Evolutionary conservation across 2,329 filamentous ascomycete genomes (phyloP), one percentile per base, ranked within the genome.

Genomic region (Ascochyta viciae-villosae): DNA sequence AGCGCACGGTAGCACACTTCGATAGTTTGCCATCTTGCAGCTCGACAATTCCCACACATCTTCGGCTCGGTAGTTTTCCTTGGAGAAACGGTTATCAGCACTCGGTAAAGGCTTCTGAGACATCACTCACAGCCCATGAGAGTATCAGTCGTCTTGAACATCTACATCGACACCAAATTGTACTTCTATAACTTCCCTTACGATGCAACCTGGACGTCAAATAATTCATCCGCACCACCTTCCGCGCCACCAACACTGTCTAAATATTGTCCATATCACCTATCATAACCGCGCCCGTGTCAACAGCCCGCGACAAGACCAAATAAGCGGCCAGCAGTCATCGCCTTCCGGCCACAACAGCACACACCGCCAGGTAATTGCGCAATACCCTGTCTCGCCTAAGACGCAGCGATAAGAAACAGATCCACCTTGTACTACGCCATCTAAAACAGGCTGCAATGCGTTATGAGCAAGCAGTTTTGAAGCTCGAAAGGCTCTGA

Each of bases 61-160:
- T 70, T 69, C 71, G 70, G 70, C 71, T 68, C 74, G 69, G 73
- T 75, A 69, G 70, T 71, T 76, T 76, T 77, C 74, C 74, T 77
- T 75, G 65, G 71, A 74, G 67, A 74, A 72, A 66, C 71, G 70
- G 73, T 74, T 67, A 56, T 56, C 72, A 71, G 64, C 70, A 69
- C 65, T 70, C 72, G 71, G 67, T 73, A 72, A 74, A 73, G 67
- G 67, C 67, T 70, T 66, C 68, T 67, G 63, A 65, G 67, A 71
- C 71, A 63, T 63, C 72, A 69, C 58, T 68, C 67, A 65, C 68
- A 66, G 66, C 66, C 68, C 63, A 60, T 60, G 64, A 67, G 66
- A 66, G 66, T 70, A 63, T 66, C 66, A 71, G 68, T 68, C 72
- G 69, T 74, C 72, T 74, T 67, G 70, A 64, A 70, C 65, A 64